These are phyloP conservation scores for Daldinia vernicosa DNA, from an alignment of 495 filamentous ascomycete genomes.

Conservation along the genomic window DNA sequence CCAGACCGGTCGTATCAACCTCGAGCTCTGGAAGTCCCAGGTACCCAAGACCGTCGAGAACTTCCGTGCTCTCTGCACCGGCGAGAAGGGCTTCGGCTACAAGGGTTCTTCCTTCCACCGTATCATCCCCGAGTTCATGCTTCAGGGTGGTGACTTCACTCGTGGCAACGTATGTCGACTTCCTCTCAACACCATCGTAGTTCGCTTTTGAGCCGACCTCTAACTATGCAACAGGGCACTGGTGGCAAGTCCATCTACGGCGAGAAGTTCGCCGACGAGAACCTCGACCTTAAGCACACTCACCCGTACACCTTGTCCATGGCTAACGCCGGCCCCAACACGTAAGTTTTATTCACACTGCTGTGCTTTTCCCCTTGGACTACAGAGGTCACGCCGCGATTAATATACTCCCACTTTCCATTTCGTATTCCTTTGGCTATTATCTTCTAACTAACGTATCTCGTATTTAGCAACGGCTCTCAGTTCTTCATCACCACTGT, in stretches of 20 bases:
- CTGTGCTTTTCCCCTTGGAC: conserved; percentile 6
- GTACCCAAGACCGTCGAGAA: conserved; percentile 94
- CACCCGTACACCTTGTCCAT: conserved; percentile 75
- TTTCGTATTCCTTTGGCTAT: conserved; percentile 8
- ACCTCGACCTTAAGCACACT: conserved; percentile 73
- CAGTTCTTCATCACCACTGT: conserved; percentile 84
- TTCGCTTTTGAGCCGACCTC: not conserved
- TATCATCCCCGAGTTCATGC: conserved; percentile 97
- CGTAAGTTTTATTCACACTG: conserved; percentile 57
- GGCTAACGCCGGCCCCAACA: conserved; percentile 85
- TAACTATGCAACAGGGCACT: conserved; percentile 67
- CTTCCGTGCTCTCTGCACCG: conserved; percentile 93
- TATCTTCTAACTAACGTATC: conserved; percentile 4
- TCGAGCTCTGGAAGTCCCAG: conserved; percentile 85
- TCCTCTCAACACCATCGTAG: not conserved
- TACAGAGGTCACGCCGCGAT: not conserved
- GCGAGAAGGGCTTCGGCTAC: conserved; percentile 87
- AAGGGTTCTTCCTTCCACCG: conserved; percentile 91
- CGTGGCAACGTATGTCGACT: conserved; percentile 77
- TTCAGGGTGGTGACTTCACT: conserved; percentile 99
- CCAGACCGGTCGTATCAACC: conserved; percentile 83
- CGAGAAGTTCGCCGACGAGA: conserved; percentile 86
- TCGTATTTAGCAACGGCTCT: conserved; percentile 68
- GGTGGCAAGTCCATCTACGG: conserved; percentile 90
- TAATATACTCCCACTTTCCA: conserved; percentile 31